phyloP scores from a whole-genome alignment of 2,329 filamentous ascomycete species.

The Alternaria longipes region DNA sequence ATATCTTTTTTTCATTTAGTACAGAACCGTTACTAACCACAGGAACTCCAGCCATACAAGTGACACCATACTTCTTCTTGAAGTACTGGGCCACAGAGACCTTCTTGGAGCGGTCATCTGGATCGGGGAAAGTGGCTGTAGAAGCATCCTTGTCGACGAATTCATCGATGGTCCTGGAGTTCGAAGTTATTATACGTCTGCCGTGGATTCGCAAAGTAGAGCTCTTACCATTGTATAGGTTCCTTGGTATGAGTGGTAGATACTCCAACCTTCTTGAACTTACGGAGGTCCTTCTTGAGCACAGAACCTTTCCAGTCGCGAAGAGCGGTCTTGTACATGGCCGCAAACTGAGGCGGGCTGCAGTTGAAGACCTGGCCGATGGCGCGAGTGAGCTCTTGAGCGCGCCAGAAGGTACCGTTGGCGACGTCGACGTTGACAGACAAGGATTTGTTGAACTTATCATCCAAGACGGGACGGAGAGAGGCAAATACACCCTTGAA shows the following conservation, averaged over 20 bases:
- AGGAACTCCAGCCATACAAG: slow-evolving; percentile 61
- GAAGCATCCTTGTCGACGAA: slow-evolving; percentile 57
- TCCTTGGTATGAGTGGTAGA: slow-evolving; percentile 49
- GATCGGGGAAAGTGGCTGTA: slow-evolving; percentile 61
- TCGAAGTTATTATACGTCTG: neutral
- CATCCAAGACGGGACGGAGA: slow-evolving; percentile 74
- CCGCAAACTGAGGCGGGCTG: slow-evolving; percentile 29
- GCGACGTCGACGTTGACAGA: slow-evolving; percentile 90
- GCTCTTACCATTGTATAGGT: slow-evolving; percentile 52
- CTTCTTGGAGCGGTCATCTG: slow-evolving; percentile 66
- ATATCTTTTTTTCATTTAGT: neutral
- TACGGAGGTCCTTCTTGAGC: slow-evolving; percentile 51
- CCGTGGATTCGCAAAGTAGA: neutral
- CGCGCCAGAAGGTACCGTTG: slow-evolving; percentile 86
- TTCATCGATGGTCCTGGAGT: slow-evolving; percentile 56
- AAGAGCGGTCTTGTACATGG: slow-evolving; percentile 30
- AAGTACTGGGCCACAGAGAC: slow-evolving; percentile 68
- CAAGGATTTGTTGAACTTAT: slow-evolving; percentile 65
- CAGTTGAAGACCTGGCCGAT: slow-evolving; percentile 39
- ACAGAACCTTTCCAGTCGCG: slow-evolving; percentile 37
- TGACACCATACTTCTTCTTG: slow-evolving; percentile 60
- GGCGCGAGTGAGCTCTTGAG: slow-evolving; percentile 50
- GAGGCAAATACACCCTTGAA: slow-evolving; percentile 92
- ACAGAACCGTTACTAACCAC: slow-evolving; percentile 54
- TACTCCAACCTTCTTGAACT: slow-evolving; percentile 55